These are phyloP conservation scores for Zygosaccharomyces gambellarensis DNA, from an alignment of 805 yeast genomes.

Conservation along the genomic window DNA sequence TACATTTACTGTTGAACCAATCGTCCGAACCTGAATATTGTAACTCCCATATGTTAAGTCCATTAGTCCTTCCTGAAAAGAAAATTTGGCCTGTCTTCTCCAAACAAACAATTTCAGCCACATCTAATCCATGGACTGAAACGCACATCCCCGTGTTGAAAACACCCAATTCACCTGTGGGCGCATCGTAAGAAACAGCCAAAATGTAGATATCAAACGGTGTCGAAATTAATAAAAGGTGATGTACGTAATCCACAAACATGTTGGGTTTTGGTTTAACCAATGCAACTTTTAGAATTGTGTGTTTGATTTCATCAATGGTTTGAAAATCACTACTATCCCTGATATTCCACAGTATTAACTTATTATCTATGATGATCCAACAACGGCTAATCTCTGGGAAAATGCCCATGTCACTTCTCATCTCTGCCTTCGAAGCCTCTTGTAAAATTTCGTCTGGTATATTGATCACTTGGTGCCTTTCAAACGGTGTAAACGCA, in stretches of 20 bases:
- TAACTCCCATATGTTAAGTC: conserved; percentile 79
- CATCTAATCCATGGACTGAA: conserved; percentile 71
- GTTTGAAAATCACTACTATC: conserved; percentile 65
- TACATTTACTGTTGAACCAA: conserved; percentile 81
- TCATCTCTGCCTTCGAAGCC: conserved; percentile 58
- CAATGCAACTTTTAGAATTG: conserved; percentile 68
- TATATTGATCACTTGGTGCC: conserved; percentile 58
- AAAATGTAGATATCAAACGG: conserved; percentile 71
- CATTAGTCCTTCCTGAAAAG: conserved; percentile 77
- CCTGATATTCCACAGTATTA: conserved; percentile 77
- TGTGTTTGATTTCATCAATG: conserved; percentile 75
- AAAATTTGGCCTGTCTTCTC: conserved; percentile 72
- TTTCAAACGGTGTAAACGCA: conserved; percentile 70
- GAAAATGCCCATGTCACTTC: conserved; percentile 76
- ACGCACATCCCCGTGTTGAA: conserved; percentile 81
- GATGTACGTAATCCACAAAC: conserved; percentile 71
- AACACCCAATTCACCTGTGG: conserved; percentile 52
- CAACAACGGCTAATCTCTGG: conserved; percentile 78
- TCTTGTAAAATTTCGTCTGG: conserved; percentile 80
- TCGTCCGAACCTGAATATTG: conserved; percentile 77
- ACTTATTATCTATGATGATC: conserved; percentile 76
- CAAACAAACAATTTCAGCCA: conserved; percentile 54
- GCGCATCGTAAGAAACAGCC: conserved; percentile 54
- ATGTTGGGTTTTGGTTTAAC: conserved; percentile 79
- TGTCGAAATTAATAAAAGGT: conserved; percentile 73